Percentiles rank a stretch among this genome's conserved stretches.
Conservation (phyloP, 164 flowering plant species). For the Hamamelis virginiana region DNA sequence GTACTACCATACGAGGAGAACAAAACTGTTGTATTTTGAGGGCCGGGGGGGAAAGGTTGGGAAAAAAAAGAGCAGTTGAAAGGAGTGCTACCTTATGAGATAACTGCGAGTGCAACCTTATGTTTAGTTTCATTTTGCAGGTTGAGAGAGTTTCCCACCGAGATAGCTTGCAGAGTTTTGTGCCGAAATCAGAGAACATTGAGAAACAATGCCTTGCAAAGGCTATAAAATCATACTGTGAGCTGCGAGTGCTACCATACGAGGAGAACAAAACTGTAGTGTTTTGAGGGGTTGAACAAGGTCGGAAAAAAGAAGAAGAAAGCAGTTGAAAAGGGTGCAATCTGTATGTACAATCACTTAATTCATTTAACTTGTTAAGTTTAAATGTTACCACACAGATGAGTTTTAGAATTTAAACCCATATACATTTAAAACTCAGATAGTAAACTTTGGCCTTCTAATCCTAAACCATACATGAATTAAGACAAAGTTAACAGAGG, state of each 20-base stretch:
- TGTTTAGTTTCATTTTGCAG: conserved; percentile 35
- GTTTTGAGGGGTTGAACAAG: conserved; percentile 35
- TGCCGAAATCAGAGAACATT: conserved; percentile 81
- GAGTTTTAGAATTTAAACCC: neutral
- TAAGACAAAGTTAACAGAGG: neutral
- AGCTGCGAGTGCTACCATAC: conserved; percentile 80
- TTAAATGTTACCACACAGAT: neutral
- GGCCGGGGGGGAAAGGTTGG: no score
- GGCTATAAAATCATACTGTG: conserved; percentile 88
- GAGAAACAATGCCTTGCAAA: conserved; percentile 85
- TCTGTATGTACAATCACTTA: conserved; percentile 2
- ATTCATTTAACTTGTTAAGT: neutral
- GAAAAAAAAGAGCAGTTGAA: no score
- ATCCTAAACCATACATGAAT: neutral
- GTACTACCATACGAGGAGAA: conserved; percentile 69
- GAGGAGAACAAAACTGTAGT: conserved; percentile 76
- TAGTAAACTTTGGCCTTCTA: neutral
- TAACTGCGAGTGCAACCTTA: no score
- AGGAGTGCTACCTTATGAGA: no score
- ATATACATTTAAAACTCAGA: neutral
- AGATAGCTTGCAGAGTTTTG: conserved; percentile 77
- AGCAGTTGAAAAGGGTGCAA: neutral
- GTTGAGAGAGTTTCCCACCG: conserved; percentile 95
- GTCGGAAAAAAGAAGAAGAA: neutral
- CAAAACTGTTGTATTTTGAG: conserved; percentile 84